phyloP scores from a whole-genome alignment of 106 monocot genomes.

The Platanthera guangdongensis region DNA sequence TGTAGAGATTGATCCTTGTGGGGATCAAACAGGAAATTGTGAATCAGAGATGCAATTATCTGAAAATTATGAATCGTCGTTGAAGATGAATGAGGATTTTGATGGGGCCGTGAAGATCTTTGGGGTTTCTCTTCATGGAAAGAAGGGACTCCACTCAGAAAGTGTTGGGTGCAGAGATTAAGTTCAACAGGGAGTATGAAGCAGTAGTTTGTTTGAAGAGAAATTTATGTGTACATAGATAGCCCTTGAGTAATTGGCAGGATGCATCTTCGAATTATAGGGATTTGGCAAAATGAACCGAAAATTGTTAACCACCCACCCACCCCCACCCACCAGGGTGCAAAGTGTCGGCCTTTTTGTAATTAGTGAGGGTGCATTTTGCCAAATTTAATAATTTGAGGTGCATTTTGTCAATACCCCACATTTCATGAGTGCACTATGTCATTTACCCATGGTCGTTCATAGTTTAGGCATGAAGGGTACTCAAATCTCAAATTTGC shows the following conservation, averaged over 20 bases:
- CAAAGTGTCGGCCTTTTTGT: too few relatives aligned
- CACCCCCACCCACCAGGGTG: too few relatives aligned
- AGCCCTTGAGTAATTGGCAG: neutral
- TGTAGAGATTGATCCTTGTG: neutral
- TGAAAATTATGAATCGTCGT: neutral
- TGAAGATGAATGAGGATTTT: neutral
- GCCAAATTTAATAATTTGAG: too few relatives aligned
- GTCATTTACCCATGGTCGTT: neutral
- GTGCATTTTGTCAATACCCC: too few relatives aligned
- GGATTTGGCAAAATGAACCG: too few relatives aligned
- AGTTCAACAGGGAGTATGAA: neutral
- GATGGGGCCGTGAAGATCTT: neutral
- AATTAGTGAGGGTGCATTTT: too few relatives aligned
- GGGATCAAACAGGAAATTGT: neutral
- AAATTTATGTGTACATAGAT: conserved; percentile 1
- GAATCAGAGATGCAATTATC: neutral
- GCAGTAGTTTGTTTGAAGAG: conserved; percentile 1
- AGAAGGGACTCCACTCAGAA: neutral
- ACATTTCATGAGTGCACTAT: too few relatives aligned
- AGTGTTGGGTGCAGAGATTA: conserved; percentile 4
- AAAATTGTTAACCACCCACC: too few relatives aligned
- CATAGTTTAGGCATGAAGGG: neutral
- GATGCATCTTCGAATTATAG: too few relatives aligned
- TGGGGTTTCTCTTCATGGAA: conserved; percentile 8
- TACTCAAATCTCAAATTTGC: neutral